These are phyloP conservation scores for Mycena latifolia DNA, from an alignment of 768 basidiomycete species.

Conservation along the genomic window DNA sequence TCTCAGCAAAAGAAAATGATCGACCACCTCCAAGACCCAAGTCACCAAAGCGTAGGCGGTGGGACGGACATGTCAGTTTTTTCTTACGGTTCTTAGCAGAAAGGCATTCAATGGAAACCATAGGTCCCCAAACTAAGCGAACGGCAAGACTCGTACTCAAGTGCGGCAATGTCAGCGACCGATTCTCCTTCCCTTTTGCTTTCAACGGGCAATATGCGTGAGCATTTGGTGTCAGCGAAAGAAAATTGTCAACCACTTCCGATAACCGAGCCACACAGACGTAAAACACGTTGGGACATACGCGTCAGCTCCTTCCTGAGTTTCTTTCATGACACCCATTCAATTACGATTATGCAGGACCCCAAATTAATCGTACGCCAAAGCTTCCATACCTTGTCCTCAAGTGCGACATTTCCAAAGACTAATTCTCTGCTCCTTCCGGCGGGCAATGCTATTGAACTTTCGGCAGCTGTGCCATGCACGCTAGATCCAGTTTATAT, in stretches of 20 bases:
- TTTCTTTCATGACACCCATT: not conserved
- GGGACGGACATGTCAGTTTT: not conserved
- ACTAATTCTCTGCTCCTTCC: not conserved
- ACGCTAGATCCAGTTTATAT: not conserved
- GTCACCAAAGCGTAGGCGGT: not conserved
- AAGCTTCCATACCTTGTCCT: not conserved
- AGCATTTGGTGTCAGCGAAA: slow-evolving; percentile 24
- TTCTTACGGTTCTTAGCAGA: not conserved
- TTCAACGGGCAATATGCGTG: too few species aligned
- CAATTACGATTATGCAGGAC: not conserved
- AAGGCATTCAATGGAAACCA: not conserved
- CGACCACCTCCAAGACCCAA: not conserved
- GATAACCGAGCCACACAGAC: not conserved
- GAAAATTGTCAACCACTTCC: slow-evolving; percentile 4
- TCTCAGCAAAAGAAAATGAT: slow-evolving; percentile 21
- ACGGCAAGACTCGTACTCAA: too few species aligned
- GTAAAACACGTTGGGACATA: slow-evolving; percentile 1
- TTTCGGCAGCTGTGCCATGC: not conserved
- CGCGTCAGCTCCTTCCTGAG: not conserved
- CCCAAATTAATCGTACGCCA: not conserved
- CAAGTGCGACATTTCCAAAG: not conserved
- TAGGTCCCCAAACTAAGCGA: too few species aligned
- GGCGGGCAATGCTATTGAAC: not conserved
- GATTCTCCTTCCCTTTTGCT: too few species aligned
- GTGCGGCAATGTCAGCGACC: too few species aligned